Evolutionary conservation across 1,139 yeast species (phyloP), one percentile per base, ranked within the genome.

Genomic region (Kodamaea derodonti): DNA sequence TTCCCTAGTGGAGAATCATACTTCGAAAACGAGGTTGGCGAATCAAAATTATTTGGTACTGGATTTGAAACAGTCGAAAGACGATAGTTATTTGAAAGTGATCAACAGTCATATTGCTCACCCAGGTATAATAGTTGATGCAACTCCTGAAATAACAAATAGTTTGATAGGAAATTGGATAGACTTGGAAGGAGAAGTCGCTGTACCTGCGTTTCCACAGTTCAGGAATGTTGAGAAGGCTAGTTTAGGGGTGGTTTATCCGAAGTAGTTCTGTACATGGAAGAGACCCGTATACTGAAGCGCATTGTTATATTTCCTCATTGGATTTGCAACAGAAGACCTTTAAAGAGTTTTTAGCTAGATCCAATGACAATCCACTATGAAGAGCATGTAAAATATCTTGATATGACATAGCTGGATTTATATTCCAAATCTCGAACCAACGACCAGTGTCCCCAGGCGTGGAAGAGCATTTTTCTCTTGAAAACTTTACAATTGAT

Each of bases 181-280:
- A 6, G 48, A 54, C n/a, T 52, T 60, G 25, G 39, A 45, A 9
- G 41, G 48, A 4, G 48, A 47, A 24, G 30, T 50, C 11, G 35
- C 36, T 8, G 51, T 67, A n/a, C 67, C 73, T 2, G 55, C 67
- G 1, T 53, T 77, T 17, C 90, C 88, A 2, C 59, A 67, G 3
- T 78, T 79, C 51, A 75, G 71, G 43, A 78, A 79, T 48, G 77
- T 80, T 9, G 88, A 82, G 45, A 78, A 75, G 51, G 76, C 79
- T 9, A 62, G 60, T 34, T 55, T 60, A 20, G 60, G 71, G 6
- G 47, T 65, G 10, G 46, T 44, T 20, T 63, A 62, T 37, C 65
- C 68, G 2, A 48, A 46, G 14, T 49, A 48, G 17, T 46, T n/a
- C n/a, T n/a, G n/a, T n/a, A n/a, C n/a, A n/a, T n/a, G n/a, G n/a